phyloP scores from a whole-genome alignment of 2,329 filamentous ascomycete genomes.

The Ophiostoma australiae region DNA sequence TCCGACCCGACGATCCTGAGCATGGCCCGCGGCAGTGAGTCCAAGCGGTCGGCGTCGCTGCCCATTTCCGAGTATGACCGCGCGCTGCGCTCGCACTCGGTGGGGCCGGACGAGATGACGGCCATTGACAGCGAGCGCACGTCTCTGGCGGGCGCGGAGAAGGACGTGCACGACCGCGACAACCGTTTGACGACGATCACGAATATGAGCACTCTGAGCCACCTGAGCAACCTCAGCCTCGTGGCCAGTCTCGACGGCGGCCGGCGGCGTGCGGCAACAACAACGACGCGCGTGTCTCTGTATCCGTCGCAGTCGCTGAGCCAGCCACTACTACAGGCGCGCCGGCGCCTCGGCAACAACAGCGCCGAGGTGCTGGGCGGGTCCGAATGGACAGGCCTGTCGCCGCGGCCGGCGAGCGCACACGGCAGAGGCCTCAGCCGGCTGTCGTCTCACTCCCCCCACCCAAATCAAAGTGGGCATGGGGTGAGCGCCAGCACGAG shows the following conservation, averaged over 20 bases:
- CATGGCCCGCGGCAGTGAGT: constrained; percentile 37
- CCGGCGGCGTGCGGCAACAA: constrained; percentile 40
- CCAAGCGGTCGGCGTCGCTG: constrained; percentile 54
- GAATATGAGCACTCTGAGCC: background rate
- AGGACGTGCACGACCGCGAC: background rate
- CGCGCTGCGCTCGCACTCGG: constrained; percentile 57
- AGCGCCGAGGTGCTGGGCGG: constrained; percentile 32
- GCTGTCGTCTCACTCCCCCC: constrained; percentile 28
- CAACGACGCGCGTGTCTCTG: constrained; percentile 37
- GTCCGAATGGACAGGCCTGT: constrained; percentile 49
- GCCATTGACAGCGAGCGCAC: constrained; percentile 51
- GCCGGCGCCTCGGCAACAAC: constrained; percentile 32
- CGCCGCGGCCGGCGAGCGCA: constrained; percentile 57
- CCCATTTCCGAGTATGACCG: constrained; percentile 58
- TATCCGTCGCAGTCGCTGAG: constrained; percentile 28
- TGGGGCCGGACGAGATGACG: constrained; percentile 51
- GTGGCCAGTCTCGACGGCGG: constrained; percentile 8
- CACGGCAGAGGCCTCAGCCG: constrained; percentile 44
- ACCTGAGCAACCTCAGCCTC: background rate
- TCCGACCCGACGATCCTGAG: constrained; percentile 38
- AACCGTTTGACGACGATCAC: background rate
- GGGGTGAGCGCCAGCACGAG: background rate
- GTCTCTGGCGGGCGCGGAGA: constrained; percentile 39
- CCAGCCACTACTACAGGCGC: constrained; percentile 22
- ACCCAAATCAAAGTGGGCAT: constrained; percentile 27